These are phyloP conservation scores for Drechslera avenae DNA, from an alignment of 2,329 filamentous ascomycete species.

Conservation along the genomic window DNA sequence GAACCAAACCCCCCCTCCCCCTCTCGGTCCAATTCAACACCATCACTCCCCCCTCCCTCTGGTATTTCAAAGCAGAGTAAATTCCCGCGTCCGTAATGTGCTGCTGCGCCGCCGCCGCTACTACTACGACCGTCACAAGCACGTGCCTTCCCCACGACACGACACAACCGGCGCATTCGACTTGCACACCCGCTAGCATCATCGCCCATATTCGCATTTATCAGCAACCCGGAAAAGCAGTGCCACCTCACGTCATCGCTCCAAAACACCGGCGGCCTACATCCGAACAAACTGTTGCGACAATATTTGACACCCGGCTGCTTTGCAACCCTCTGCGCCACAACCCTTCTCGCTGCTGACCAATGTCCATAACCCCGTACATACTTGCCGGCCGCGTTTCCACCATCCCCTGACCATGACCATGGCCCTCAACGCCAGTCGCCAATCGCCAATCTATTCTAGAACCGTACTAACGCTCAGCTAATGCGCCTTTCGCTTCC, in stretches of 20 bases:
- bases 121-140: conserved; percentile 4
- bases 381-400: conserved; percentile 2
- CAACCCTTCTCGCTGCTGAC: background rate
- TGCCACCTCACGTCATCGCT: conserved; percentile 28
- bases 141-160: conserved; percentile 24
- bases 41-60: no score
- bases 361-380: background rate
- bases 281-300: background rate
- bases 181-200: background rate
- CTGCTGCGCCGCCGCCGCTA: background rate
- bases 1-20: no score
- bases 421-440: background rate
- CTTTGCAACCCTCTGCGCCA: background rate
- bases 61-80: background rate
- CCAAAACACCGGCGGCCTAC: background rate
- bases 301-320: background rate
- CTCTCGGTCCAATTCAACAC: no score
- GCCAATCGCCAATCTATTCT: conserved; percentile 7
- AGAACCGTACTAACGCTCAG: background rate
- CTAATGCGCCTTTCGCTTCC: background rate
- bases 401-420: conserved; percentile 4
- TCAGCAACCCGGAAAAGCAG: conserved; percentile 28
- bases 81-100: background rate
- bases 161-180: conserved; percentile 7
- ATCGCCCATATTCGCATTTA: conserved; percentile 29